Conservation (phyloP, 1,284 basidiomycete species). For the Schizopora paradoxa region DNA sequence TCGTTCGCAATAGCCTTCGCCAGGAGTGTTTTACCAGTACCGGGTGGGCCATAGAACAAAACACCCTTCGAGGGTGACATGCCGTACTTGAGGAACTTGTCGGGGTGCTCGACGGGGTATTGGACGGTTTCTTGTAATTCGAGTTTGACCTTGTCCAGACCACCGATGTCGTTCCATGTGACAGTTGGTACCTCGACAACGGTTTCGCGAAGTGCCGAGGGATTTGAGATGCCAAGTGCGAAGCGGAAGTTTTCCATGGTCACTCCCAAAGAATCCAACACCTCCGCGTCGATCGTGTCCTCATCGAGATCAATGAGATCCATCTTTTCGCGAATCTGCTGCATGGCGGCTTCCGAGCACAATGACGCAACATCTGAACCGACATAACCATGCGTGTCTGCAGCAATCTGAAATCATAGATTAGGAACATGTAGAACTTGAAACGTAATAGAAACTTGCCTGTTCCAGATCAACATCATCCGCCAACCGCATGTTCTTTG, state of each 20-base stretch:
- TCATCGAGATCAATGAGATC: slow-evolving; percentile 90
- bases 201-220: slow-evolving; percentile 94
- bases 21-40: slow-evolving; percentile 93
- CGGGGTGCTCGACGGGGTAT: slow-evolving; percentile 99
- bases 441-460: slow-evolving; percentile 33
- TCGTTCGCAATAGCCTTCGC: slow-evolving; percentile 99
- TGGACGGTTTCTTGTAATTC: slow-evolving; percentile 99
- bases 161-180: slow-evolving; percentile 99
- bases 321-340: slow-evolving; percentile 99
- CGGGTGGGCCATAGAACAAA: slow-evolving; percentile 94
- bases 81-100: slow-evolving; percentile 99
- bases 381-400: slow-evolving; percentile 98
- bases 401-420: slow-evolving; percentile 67
- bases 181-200: slow-evolving; percentile 95
- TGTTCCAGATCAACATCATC: slow-evolving; percentile 98
- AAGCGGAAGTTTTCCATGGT: slow-evolving; percentile 99
- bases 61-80: slow-evolving; percentile 99
- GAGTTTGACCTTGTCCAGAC: slow-evolving; percentile 98
- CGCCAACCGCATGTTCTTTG: slow-evolving; percentile 99
- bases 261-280: slow-evolving; percentile 93
- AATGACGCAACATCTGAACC: slow-evolving; percentile 96
- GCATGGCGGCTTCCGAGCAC: slow-evolving; percentile 97
- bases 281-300: slow-evolving; percentile 96
- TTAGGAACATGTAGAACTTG: slow-evolving; percentile 12
- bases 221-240: slow-evolving; percentile 90